Evolutionary conservation across 2,329 filamentous ascomycete genomes (phyloP).

Genomic region (Fusarium subglutinans): DNA sequence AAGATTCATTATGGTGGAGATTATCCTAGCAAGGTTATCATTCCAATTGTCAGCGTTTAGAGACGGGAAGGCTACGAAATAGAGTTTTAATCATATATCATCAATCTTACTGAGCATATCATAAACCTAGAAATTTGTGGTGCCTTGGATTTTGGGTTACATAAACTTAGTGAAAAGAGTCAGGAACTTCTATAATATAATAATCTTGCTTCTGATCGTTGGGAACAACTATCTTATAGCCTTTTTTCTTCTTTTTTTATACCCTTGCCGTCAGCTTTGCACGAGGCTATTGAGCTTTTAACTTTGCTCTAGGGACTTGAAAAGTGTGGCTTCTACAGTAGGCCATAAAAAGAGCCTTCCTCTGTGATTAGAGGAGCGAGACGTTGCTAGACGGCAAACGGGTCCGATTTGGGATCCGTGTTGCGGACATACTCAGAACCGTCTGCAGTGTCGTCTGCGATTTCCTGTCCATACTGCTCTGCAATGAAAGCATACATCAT

Average conservation of each 20-base stretch:
- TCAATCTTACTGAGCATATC: not conserved
- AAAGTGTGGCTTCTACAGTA: not conserved
- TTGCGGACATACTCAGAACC: conserved; percentile 68
- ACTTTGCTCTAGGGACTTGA: not conserved
- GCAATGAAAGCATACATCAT: conserved; percentile 49
- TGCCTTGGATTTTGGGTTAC: not conserved
- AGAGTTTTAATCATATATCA: not conserved
- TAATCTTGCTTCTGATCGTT: too few relatives aligned
- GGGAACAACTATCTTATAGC: not conserved
- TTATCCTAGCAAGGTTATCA: conserved; percentile 30
- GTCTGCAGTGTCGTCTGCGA: conserved; percentile 58
- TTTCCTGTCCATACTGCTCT: conserved; percentile 58
- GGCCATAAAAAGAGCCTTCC: not conserved
- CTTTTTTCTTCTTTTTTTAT: not conserved
- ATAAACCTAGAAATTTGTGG: not conserved
- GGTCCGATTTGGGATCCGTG: conserved; percentile 59
- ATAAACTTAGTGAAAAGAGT: not conserved
- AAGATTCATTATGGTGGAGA: conserved; percentile 30
- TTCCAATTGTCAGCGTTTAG: conserved; percentile 24
- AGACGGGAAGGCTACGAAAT: not conserved
- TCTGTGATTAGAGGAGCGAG: too few relatives aligned
- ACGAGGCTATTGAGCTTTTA: not conserved
- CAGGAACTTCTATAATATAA: not conserved
- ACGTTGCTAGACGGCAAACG: conserved; percentile 55
- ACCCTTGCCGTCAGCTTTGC: not conserved